Percentiles rank a stretch among this genome's conserved stretches.
phyloP scores from a whole-genome alignment of 352 stramenopile genomes.

The Hyaloperonospora arabidopsidis region DNA sequence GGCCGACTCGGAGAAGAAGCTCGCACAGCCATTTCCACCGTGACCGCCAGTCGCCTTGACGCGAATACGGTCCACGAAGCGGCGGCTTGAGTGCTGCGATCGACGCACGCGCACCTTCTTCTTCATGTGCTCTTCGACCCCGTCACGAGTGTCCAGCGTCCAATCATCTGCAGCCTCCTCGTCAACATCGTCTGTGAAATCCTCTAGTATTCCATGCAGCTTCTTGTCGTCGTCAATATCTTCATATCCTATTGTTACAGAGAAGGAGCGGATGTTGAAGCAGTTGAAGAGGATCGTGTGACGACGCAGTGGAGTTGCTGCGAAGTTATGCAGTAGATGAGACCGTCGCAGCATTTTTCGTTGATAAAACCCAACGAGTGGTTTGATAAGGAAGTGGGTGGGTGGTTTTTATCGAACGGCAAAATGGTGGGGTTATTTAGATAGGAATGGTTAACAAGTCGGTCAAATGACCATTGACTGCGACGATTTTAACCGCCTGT shows the following conservation, averaged over 20 bases:
- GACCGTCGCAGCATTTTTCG: conserved; percentile 49
- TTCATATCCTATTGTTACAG: not conserved
- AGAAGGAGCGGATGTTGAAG: conserved; percentile 13
- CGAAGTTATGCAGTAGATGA: conserved; percentile 42
- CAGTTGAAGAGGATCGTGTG: conserved; percentile 6
- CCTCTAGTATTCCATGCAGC: conserved; percentile 29
- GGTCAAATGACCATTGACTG: conserved; percentile 4
- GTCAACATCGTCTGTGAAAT: conserved; percentile 38
- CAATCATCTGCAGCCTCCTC: conserved; percentile 16
- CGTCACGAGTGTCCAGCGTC: conserved; percentile 30
- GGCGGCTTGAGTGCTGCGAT: conserved; percentile 81
- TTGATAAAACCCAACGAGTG: not conserved
- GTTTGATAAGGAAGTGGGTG: not conserved
- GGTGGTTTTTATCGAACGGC: too few relatives aligned
- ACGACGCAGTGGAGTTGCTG: conserved; percentile 34
- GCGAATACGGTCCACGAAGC: conserved; percentile 86
- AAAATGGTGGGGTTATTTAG: not conserved
- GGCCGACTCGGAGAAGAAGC: conserved; percentile 76
- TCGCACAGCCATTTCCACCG: conserved; percentile 83
- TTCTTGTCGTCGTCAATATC: conserved; percentile 34
- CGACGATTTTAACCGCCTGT: conserved; percentile 36
- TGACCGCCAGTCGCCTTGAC: conserved; percentile 84
- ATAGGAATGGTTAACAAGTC: too few relatives aligned
- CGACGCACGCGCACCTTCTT: conserved; percentile 78
- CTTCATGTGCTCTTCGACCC: conserved; percentile 79